phyloP scores from a whole-genome alignment of 352 stramenopile genomes.

The Phytophthora pluvialis region DNA sequence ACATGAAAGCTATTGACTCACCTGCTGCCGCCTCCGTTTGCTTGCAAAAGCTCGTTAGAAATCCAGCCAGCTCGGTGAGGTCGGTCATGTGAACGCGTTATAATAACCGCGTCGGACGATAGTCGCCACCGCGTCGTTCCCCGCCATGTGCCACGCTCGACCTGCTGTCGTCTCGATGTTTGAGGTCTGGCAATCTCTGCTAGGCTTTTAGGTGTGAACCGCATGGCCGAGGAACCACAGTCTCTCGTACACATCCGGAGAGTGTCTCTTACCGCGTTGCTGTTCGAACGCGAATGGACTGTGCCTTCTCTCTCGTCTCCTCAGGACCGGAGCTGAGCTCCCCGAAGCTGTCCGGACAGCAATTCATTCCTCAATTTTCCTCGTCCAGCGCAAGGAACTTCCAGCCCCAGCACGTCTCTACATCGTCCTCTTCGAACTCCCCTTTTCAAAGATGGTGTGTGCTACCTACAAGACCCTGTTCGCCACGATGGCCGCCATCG shows the following conservation, averaged over 20 bases:
- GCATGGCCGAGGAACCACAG: constrained; percentile 16
- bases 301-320: constrained; percentile 20
- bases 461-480: constrained; percentile 46
- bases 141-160: constrained; percentile 19
- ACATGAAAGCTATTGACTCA: background rate
- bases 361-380: constrained; percentile 42
- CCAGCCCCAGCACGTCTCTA: constrained; percentile 5
- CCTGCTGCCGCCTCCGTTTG: too few relatives aligned
- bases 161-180: constrained; percentile 22
- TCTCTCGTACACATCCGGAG: constrained; percentile 17
- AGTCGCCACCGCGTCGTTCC: constrained; percentile 27
- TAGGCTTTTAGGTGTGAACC: constrained; percentile 23
- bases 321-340: constrained; percentile 11
- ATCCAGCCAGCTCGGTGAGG: constrained; percentile 31
- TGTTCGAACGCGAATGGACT: constrained; percentile 22
- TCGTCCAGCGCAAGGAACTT: constrained; percentile 38
- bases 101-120: constrained; percentile 5
- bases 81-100: constrained; percentile 13
- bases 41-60: background rate
- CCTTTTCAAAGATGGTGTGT: constrained; percentile 41
- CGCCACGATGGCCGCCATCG: constrained; percentile 38
- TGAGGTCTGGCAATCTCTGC: constrained; percentile 30
- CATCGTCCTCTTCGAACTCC: constrained; percentile 2
- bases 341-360: background rate
- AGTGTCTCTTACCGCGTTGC: constrained; percentile 38